Evolutionary conservation across 129 eudicot species (phyloP), one percentile per base, ranked within the genome.

Genomic region (Tagetes patula): DNA sequence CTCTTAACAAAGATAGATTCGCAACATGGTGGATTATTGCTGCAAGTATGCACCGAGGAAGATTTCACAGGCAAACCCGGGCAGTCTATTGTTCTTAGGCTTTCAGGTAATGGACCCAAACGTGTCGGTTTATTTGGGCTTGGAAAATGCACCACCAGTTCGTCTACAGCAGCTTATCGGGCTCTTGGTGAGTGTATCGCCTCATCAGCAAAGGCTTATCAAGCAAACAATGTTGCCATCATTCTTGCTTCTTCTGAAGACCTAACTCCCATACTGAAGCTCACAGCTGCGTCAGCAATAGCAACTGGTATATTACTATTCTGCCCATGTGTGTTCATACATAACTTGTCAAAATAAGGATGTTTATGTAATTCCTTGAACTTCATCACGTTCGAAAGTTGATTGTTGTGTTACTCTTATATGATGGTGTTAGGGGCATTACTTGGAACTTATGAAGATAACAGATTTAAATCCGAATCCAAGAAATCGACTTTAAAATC

Each of bases 101-200:
- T 94, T 74, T 83, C 97, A 1, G 91, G 89, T 39, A 78, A 85
- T 4, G 91, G 88, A 8, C 80, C 94, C n/a, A 93, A 92, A 84
- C 81, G 96, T 78, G 80, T 92, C 46, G 80, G 92, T 39, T 81
- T 93, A 69, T 84, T 87, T 59, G 98, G 98, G 73, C 87, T 93
- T n/a, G 98, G 96, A 67, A 74, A 86, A 71, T 82, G 75, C 69
- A 47, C 74, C 2, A 62, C 79, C 0, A 76, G 88, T 67, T 75
- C 91, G 49, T 69, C 84, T n/a, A 63, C 50, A 50, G 32, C 82
- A n/a, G 49, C 82, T 37, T 86, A 83, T 75, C 88, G 86, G 12
- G 68, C 82, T 75, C 87, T 94, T 66, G 97, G 99, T 71, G 99
- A 94, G 81, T 87, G 87, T 11, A 84, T 90, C 73, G 96, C 97